Evolutionary conservation across 2,329 filamentous ascomycete genomes (phyloP).

Genomic region (Colletotrichum tofieldiae): DNA sequence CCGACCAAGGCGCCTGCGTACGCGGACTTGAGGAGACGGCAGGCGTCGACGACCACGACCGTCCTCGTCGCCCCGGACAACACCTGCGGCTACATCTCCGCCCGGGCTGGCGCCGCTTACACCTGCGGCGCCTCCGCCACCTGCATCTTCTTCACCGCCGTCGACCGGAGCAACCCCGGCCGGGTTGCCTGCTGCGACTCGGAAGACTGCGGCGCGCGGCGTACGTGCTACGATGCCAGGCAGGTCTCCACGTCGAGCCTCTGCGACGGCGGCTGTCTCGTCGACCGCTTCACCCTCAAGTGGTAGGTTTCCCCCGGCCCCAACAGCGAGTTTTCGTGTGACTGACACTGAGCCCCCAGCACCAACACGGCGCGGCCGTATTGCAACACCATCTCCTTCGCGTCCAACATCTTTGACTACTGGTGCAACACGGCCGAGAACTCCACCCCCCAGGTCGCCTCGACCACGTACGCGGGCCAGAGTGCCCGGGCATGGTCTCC

Average conservation of each 20-base stretch:
- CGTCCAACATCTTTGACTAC: conserved; percentile 59
- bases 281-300: conserved; percentile 61
- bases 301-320: conserved; percentile 55
- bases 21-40: conserved; percentile 53
- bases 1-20: conserved; percentile 59
- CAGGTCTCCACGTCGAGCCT: conserved; percentile 53
- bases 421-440: conserved; percentile 57
- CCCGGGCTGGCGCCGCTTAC: conserved; percentile 56
- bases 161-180: conserved; percentile 48
- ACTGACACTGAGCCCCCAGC: conserved; percentile 50
- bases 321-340: too few species aligned
- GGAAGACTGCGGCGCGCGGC: conserved; percentile 53
- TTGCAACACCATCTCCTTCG: conserved; percentile 64
- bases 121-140: conserved; percentile 54
- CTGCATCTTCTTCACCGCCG: conserved; percentile 58
- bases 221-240: conserved; percentile 57
- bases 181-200: conserved; percentile 60
- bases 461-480: conserved; percentile 60
- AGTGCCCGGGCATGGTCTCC: conserved; percentile 50
- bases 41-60: conserved; percentile 48
- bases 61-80: conserved; percentile 65
- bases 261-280: conserved; percentile 59
- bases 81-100: conserved; percentile 66
- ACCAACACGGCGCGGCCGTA: conserved; percentile 54
- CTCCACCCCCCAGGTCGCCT: conserved; percentile 53